Evolutionary conservation across 2,329 filamentous ascomycete genomes (phyloP), one percentile per base, ranked within the genome.

Genomic region (Xylariaceae sp.): DNA sequence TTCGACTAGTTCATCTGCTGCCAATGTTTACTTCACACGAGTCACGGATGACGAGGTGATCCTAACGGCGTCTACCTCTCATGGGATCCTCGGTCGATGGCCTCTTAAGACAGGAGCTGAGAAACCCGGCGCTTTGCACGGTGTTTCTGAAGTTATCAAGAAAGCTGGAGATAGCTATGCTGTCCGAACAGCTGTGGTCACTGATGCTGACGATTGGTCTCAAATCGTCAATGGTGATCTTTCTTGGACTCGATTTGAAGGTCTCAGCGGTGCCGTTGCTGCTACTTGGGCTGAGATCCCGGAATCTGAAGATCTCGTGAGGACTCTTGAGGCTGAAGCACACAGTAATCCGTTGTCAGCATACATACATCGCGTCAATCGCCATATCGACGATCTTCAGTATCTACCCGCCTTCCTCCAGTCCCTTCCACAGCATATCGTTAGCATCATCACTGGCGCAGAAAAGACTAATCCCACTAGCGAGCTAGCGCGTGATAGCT

Each of bases 11-110:
- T 87, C 83, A 2, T 78, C 80, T 33, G 86, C 84, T 48, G 82
- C 86, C 17, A 91, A 93, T 58, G 85, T 95, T 6, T 96, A 89
- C 70, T 95, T 97, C 64, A 91, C 87, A 2, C 82, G 91, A 48
- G 75, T 93, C 49, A 90, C 88, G 0, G 73, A 82, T 25, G 80
- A 85, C 7, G 88, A 95, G 60, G 74, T 89, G 2, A 73, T 78
- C 22, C 73, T 95, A 21, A 76, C 88, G 5, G 88, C 88, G 2
- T 94, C 90, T 0, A 74, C 74, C 22, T 93, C 88, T 1, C 81
- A 91, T 55, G 82, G 77, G n/a, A 69, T 90, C 32, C 73, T 96
- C 23, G 86, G 82, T 12, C 79, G 82, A 43, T 96, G 89, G 88
- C 67, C 78, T 2, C 63, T 85, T 21, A 77, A 79, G 48, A 55